Evolutionary conservation across 2,329 filamentous ascomycete species (phyloP), one percentile per base, ranked within the genome.

Genomic region (Fusarium pilosicola): DNA sequence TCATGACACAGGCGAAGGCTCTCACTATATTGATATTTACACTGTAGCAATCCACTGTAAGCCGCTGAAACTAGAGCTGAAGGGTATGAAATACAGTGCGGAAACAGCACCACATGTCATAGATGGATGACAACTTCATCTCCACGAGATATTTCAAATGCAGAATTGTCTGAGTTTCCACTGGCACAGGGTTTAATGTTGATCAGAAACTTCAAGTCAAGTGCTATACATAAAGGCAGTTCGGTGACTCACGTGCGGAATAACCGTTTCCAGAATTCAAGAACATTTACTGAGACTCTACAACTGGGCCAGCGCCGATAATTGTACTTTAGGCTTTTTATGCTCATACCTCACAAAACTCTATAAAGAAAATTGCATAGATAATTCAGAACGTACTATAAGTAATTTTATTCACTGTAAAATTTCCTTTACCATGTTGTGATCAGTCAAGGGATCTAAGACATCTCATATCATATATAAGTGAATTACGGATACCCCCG

Each of bases 1-100:
- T 75, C 73, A 75, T 75, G 72, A 74, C 41, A 67, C 20, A 51
- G 56, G 24, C 41, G 36, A 57, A 48, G 62, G 42, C 67, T 41
- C 26, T 51, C 26, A 8, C 17, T 28, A 28, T 7, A 10, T 17
- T 15, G 7, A 14, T 4, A 10, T 17, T 38, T 51, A 30, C 72
- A 74, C 71, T 69, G 71, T 74, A 14, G 1, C 6, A 1, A 39
- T 20, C 7, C 18, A 46, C 54, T 49, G 18, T 42, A 22, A 7
- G 1, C 6, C 20, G 24, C 58, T 68, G 38, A 4, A 56, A 24
- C 7, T 12, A 8, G 7, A 11, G n/a, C 30, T 34, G 36, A 32
- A 14, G 9, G 7, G 7, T 1, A 14, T 5, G 20, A 28, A 59
- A 59, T 54, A 68, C 68, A 68, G 68, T 68, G 68, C 39, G 41